phyloP scores from a whole-genome alignment of 176 grass and related monocot genomes.

The Pontederia paniculata region DNA sequence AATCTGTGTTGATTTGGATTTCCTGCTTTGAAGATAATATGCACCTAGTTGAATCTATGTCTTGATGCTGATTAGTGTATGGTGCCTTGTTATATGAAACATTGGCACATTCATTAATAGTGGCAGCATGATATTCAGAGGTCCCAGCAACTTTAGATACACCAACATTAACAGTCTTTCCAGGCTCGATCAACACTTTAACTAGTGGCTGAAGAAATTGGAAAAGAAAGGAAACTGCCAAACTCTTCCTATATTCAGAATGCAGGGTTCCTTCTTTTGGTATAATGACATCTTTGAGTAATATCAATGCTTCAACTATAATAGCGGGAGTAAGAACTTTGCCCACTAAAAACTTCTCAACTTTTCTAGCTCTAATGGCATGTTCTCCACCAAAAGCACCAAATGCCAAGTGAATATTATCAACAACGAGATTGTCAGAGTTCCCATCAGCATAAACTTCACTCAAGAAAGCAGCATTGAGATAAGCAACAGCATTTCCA shows the following conservation, averaged over 20 bases:
- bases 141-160: neutral
- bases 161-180: constrained; percentile 1
- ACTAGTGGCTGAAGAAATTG: constrained; percentile 55
- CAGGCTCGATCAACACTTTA: constrained; percentile 10
- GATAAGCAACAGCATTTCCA: constrained; percentile 32
- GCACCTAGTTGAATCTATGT: constrained; percentile 12
- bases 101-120: neutral
- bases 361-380: constrained; percentile 46
- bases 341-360: constrained; percentile 61
- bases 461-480: constrained; percentile 29
- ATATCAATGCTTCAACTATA: constrained; percentile 39
- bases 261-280: constrained; percentile 52
- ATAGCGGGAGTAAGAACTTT: constrained; percentile 38
- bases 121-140: constrained; percentile 16
- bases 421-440: constrained; percentile 5
- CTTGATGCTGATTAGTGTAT: neutral
- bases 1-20: constrained; percentile 38
- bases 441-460: constrained; percentile 9
- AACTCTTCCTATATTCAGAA: constrained; percentile 53
- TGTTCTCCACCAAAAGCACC: constrained; percentile 37
- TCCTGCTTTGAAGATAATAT: constrained; percentile 50
- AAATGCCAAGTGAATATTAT: constrained; percentile 23
- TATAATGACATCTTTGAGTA: constrained; percentile 40
- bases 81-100: neutral
- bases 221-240: constrained; percentile 63